Evolutionary conservation across 768 basidiomycete species (phyloP).

Genomic region (Psilocybe azurescens): DNA sequence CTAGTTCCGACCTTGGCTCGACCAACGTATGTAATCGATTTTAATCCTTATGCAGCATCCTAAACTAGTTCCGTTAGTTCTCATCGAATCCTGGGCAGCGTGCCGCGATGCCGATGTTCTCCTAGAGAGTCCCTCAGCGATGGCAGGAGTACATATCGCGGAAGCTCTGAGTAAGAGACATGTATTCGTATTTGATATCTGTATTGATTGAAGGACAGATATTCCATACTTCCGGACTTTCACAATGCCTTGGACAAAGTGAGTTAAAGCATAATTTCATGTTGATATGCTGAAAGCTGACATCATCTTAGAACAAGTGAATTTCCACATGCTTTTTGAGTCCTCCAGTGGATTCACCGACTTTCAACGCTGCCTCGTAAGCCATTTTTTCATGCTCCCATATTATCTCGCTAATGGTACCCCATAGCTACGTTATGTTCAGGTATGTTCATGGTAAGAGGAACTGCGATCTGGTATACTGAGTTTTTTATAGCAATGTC

Average conservation of each 20-base stretch:
- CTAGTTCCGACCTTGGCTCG: constrained; percentile 70
- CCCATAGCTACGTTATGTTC: background rate
- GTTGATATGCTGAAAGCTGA: background rate
- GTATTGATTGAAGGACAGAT: constrained; percentile 26
- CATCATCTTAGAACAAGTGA: constrained; percentile 47
- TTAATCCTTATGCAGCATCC: constrained; percentile 20
- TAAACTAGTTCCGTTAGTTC: constrained; percentile 40
- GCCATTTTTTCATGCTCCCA: constrained; percentile 22
- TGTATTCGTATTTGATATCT: background rate
- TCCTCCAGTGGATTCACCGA: constrained; percentile 65
- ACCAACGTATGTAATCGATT: constrained; percentile 49
- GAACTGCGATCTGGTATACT: constrained; percentile 25
- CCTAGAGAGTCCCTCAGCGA: constrained; percentile 69
- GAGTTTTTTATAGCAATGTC: constrained; percentile 45
- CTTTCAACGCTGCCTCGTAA: constrained; percentile 64
- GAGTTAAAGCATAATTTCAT: background rate
- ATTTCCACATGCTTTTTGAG: constrained; percentile 68
- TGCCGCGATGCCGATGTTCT: constrained; percentile 71
- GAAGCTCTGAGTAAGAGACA: constrained; percentile 65
- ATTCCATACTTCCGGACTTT: constrained; percentile 73
- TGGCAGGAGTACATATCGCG: constrained; percentile 76
- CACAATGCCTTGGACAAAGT: constrained; percentile 69
- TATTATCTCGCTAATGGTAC: background rate
- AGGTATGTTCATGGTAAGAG: constrained; percentile 65
- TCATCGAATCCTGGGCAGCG: constrained; percentile 64